Conservation (phyloP, 176 grass and related monocot species). For the Aechmea fasciata region DNA sequence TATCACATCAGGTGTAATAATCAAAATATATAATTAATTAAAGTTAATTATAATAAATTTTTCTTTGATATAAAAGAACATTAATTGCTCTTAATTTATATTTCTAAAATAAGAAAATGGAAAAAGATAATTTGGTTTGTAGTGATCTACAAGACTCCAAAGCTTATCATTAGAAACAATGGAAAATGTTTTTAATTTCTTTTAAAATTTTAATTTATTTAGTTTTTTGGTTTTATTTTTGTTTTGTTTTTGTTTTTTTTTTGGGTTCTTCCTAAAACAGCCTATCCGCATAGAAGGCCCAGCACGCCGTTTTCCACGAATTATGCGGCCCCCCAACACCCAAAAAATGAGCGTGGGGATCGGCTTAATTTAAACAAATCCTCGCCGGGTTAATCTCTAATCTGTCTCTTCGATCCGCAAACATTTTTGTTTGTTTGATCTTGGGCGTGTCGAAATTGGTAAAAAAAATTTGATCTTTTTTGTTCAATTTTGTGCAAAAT, state of each 20-base stretch:
- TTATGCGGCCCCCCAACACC: neutral
- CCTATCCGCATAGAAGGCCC: slow-evolving; percentile 22
- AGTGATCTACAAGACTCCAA: neutral
- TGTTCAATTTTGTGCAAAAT: slow-evolving; percentile 20
- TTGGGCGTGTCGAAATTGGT: slow-evolving; percentile 34
- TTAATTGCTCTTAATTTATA: neutral
- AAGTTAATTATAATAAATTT: too few relatives aligned
- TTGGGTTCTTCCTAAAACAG: slow-evolving; percentile 6
- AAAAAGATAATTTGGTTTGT: neutral
- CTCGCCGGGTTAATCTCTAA: slow-evolving; percentile 38
- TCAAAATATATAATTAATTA: too few relatives aligned
- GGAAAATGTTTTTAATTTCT: neutral
- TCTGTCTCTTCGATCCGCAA: slow-evolving; percentile 32
- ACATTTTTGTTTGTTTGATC: slow-evolving; percentile 35
- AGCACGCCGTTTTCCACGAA: slow-evolving; percentile 33
- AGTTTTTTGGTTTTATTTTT: neutral
- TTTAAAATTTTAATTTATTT: neutral
- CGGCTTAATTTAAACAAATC: slow-evolving; percentile 22
- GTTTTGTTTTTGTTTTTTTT: neutral
- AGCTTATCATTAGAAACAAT: neutral
- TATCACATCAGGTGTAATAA: too few relatives aligned
- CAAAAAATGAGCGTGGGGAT: slow-evolving; percentile 11
- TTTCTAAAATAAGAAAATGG: neutral
- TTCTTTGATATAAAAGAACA: neutral
- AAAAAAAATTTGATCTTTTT: slow-evolving; percentile 3